These are phyloP conservation scores for Medicago arabica DNA, from an alignment of 306 rosid genomes.

Conservation along the genomic window DNA sequence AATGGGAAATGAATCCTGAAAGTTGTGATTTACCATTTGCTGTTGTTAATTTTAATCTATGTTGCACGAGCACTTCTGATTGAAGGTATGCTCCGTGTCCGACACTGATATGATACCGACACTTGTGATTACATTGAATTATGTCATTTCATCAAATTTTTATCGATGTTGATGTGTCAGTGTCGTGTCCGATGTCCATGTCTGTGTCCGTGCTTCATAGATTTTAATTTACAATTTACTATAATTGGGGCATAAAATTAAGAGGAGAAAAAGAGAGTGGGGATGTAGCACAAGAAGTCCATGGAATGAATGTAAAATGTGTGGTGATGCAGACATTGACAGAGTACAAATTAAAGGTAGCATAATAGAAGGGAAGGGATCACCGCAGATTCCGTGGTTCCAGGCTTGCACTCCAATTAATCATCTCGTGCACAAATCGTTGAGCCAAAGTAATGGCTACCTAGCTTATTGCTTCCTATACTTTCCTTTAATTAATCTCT, in stretches of 20 bases:
- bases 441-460: conserved; percentile 62
- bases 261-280: conserved; percentile 27
- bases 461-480: conserved; percentile 44
- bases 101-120: too few species aligned
- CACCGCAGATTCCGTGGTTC: conserved; percentile 90
- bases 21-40: too few species aligned
- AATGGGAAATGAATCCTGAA: too few species aligned
- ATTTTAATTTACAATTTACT: background rate
- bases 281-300: conserved; percentile 51
- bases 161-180: too few species aligned
- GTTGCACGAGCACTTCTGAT: too few species aligned
- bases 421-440: conserved; percentile 73
- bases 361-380: conserved; percentile 40
- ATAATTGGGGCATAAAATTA: background rate
- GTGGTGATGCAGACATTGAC: conserved; percentile 57
- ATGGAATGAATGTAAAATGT: conserved; percentile 43
- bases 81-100: too few species aligned
- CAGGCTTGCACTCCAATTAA: conserved; percentile 95
- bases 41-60: too few species aligned
- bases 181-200: too few species aligned
- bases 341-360: conserved; percentile 9
- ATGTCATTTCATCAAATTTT: too few species aligned
- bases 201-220: too few species aligned
- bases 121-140: too few species aligned
- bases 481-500: conserved; percentile 11